Percentiles rank a stretch among this genome's conserved stretches.
Evolutionary conservation across 129 eudicot genomes (phyloP).

Genomic region (Dittrichia graveolens): DNA sequence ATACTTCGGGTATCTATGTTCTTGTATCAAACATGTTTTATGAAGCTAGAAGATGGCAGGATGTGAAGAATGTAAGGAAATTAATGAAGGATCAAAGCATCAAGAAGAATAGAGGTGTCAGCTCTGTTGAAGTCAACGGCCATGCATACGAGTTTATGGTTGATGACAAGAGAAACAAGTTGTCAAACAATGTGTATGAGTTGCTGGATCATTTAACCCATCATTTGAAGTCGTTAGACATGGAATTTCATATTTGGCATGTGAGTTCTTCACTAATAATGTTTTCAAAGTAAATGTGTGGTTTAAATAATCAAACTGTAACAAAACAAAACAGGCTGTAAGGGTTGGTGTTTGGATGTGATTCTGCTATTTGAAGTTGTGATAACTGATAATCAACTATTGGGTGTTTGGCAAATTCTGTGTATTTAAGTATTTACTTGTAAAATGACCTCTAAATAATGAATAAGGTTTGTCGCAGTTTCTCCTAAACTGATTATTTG

Average conservation of each 20-base stretch:
- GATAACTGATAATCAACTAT: not conserved
- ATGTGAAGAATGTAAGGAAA: slow-evolving; percentile 46
- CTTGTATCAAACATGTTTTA: slow-evolving; percentile 42
- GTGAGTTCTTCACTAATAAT: slow-evolving; percentile 13
- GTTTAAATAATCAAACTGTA: not conserved
- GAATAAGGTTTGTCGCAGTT: not conserved
- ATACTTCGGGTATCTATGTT: slow-evolving; percentile 35
- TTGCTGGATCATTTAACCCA: slow-evolving; percentile 22
- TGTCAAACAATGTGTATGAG: slow-evolving; percentile 27
- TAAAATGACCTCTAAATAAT: not conserved
- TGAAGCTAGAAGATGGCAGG: slow-evolving; percentile 47
- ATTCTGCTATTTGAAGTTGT: not conserved
- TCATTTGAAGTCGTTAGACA: slow-evolving; percentile 24
- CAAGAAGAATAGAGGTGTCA: slow-evolving; percentile 32
- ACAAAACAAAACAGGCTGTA: not conserved
- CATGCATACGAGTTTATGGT: slow-evolving; percentile 35
- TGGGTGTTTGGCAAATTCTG: not conserved
- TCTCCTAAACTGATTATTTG: not conserved
- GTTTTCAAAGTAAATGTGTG: not conserved
- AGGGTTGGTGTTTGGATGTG: not conserved
- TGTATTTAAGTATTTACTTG: not conserved
- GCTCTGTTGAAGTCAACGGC: slow-evolving; percentile 41
- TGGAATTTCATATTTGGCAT: slow-evolving; percentile 7
- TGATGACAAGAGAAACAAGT: slow-evolving; percentile 38
- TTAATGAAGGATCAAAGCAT: slow-evolving; percentile 45